Base-by-base conservation (phyloP, 768 basidiomycete genomes). In the Cystofilobasidium bisporidii region DNA sequence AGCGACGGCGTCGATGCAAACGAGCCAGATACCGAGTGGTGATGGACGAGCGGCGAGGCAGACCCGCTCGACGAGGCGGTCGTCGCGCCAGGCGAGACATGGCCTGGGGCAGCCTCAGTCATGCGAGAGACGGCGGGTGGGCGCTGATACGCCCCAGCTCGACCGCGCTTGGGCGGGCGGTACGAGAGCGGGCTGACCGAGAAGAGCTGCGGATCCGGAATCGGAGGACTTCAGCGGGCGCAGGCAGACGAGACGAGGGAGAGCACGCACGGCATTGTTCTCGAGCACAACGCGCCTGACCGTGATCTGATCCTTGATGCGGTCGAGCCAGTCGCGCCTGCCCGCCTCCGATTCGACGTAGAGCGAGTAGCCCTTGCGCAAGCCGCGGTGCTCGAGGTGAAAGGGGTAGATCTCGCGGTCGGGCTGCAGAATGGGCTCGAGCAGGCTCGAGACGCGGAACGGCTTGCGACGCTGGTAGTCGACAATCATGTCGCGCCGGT, bases 401-500 rank as follows among this genome's bases (percentile, higher is more conserved):
- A 69, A 69, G 3, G 55, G 41, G 33, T 41, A 69, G 28, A 69
- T 41, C 6, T 53, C 55, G 18, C 61, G 53, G 12, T 64, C 62
- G n/a, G 67, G 67, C 38, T 69, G 67, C 8, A 53, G 26, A 20
- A 69, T 20, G 17, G 62, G 67, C 30, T 69, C 67, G 28, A 69
- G 57, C 4, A 69, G 32, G 45, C 32, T 64, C 18, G 62, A 63
- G 45, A 60, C 45, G 36, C 57, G 57, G 11, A 69, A 14, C 1
- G 67, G 67, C 28, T 63, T 64, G 4, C 40, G 53, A 3, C 67
- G 55, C 14, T 45, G 40, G 43, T 69, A 69, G 38, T 69, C 63
- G 55, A 69, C 62, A 0, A 69, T 47, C 67, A 69, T 69, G 62
- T 69, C 67, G 18, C 67, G 48, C 26, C 67, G 38, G 57, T 69